Base-by-base conservation (phyloP, 1,139 yeast species). In the Nakaseomyces kungkrabaensis region DNA sequence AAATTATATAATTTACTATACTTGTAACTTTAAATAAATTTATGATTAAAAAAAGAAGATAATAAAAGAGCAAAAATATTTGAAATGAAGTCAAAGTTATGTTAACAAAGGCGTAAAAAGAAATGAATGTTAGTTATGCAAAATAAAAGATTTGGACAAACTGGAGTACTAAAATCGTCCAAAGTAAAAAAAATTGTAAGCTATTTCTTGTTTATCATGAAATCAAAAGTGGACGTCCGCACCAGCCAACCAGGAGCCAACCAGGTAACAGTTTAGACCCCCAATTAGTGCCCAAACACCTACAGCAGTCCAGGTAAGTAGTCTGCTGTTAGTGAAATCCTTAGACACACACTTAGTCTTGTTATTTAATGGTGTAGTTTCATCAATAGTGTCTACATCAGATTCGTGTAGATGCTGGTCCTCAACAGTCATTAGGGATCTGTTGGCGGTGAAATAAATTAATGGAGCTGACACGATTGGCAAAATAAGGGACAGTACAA, bases 401-500 rank as follows among this genome's bases (percentile, higher is more conserved):
- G 47, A 46, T 26, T 49, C 55, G 32, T 54, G 60, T 27, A 58
- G 58, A 47, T 56, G 52, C 25, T 61, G 61, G 27, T 64, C 68
- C 9, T 64, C 66, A 10, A 89, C 96, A 45, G 81, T 73, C 98
- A 92, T 92, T 52, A 82, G 81, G 46, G 76, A 70, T 57, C 79
- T 82, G 48, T 78, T 77, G 54, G 88, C 78, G 0, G 97, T 89
- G 68, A 90, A 90, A 67, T 81, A 85, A 45, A 90, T 79, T 56
- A 90, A 71, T 7, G 97, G 97, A 0, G 96, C 96, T 29, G 90
- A 81, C 3, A 89, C 95, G 54, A 89, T 79, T 1, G 98, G 98
- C 51, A 92, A 72, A 50, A 92, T 75, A 53, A 92, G 67, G 3
- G 96, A 84, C 42, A 92, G 73, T 9, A 87, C 87, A 27, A 92